Evolutionary conservation across 2,329 filamentous ascomycete genomes (phyloP), one percentile per base, ranked within the genome.

Genomic region (Pyricularia pennisetigena): DNA sequence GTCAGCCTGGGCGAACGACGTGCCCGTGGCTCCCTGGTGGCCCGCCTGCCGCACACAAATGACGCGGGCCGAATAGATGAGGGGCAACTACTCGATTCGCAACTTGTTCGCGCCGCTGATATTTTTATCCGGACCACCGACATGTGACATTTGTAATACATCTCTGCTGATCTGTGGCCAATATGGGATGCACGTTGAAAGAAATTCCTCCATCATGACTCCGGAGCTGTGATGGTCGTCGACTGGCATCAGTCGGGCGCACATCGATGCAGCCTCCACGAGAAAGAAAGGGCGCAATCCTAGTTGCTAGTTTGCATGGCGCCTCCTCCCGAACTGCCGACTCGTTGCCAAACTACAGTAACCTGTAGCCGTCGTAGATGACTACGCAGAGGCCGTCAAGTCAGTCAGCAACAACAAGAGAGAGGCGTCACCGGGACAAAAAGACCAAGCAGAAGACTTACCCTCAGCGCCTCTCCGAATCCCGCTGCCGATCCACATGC

Each of bases 401-500:
- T 35, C 12, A 62, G 59, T 24, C 12, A 64, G 29, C 26, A 64
- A 62, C 12, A n/a, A 65, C 6, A 65, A 65, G 26, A 64, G 16
- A 65, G 10, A 65, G n/a, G n/a, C 26, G 20, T 26, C n/a, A 28
- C 28, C 23, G 20, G 7, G 5, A 26, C 16, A 65, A 35, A 23
- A 23, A n/a, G 7, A 4, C 9, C 4, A 24, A n/a, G 7, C 1
- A 26, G n/a, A 32, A 57, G 0, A 14, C 66, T 64, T 32, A 67
- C 59, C 66, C 28, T 68, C 67, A 4, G 49, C n/a, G 8, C 67
- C 67, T 41, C 63, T 49, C 7, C 73, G 71, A 23, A 71, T 73
- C 12, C 74, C 74, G 41, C 72, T 73, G 23, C 67, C 73, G 1
- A 73, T 30, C 71, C 72, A 75, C 10, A 74, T 49, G 41, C 70